phyloP scores from a whole-genome alignment of 306 rosid genomes.

The Cucumis melo region DNA sequence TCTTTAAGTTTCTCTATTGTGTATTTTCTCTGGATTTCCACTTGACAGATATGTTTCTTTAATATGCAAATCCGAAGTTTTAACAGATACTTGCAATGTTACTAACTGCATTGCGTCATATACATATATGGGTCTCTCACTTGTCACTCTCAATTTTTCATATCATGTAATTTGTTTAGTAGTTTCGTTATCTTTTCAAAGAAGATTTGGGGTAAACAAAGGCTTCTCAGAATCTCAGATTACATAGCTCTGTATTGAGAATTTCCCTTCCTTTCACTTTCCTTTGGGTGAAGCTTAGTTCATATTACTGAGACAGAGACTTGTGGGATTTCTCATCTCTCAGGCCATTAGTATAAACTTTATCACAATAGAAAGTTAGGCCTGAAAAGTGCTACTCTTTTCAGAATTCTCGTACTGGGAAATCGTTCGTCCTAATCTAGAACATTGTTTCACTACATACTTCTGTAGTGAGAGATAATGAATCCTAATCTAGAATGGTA shows the following conservation, averaged over 20 bases:
- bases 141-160: not conserved
- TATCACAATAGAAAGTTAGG: not conserved
- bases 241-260: not conserved
- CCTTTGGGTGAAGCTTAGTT: not conserved
- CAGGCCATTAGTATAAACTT: not conserved
- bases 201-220: not conserved
- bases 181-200: not conserved
- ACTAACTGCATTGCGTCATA: not conserved
- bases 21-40: not conserved
- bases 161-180: not conserved
- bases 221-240: not conserved
- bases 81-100: not conserved
- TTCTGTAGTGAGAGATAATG: not conserved
- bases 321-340: not conserved
- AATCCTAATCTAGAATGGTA: not conserved
- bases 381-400: not conserved
- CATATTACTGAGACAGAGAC: not conserved
- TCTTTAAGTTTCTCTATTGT: not conserved
- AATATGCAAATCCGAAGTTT: not conserved
- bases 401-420: not conserved
- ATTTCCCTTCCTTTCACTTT: not conserved
- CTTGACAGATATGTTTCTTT: not conserved
- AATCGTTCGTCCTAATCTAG: not conserved
- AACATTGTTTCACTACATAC: not conserved
- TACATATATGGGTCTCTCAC: not conserved